Percentiles rank a stretch among this genome's conserved stretches.
Conservation (phyloP, 371 early-diverging fungal species). For the Rhizopus arrhizus region DNA sequence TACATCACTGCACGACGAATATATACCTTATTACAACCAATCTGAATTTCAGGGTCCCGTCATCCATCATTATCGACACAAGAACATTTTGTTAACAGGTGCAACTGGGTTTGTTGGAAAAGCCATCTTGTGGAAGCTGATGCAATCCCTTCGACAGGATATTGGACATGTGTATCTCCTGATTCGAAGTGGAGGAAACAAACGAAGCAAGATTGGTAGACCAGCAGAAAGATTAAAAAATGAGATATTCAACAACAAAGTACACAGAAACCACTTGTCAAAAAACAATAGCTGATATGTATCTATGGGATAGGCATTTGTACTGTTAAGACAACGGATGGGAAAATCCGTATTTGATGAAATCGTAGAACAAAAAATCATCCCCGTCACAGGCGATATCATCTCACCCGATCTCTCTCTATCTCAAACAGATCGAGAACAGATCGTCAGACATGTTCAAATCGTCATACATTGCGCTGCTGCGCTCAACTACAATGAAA, state of each 20-base stretch:
- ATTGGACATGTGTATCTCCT: slow-evolving; percentile 48
- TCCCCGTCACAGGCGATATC: slow-evolving; percentile 62
- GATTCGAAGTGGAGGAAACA: slow-evolving; percentile 51
- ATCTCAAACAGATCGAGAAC: slow-evolving; percentile 47
- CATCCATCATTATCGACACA: slow-evolving; percentile 34
- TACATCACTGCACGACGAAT: background rate
- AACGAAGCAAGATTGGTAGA: slow-evolving; percentile 49
- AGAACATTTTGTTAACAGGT: slow-evolving; percentile 59
- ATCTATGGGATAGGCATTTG: slow-evolving; percentile 37
- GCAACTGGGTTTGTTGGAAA: slow-evolving; percentile 69
- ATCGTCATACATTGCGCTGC: slow-evolving; percentile 68
- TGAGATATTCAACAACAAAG: slow-evolving; percentile 50
- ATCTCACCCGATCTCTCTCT: slow-evolving; percentile 62
- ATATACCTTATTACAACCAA: too few species aligned
- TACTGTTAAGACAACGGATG: slow-evolving; percentile 38
- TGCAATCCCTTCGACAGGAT: slow-evolving; percentile 38
- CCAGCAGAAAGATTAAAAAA: slow-evolving; percentile 47
- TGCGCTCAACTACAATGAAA: slow-evolving; percentile 62
- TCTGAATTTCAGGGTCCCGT: slow-evolving; percentile 29
- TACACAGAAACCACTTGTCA: background rate
- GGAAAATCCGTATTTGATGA: slow-evolving; percentile 41
- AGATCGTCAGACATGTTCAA: slow-evolving; percentile 49
- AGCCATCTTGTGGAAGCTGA: slow-evolving; percentile 59
- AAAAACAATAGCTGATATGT: background rate
- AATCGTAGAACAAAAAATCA: slow-evolving; percentile 52